Base-by-base conservation (phyloP, 495 filamentous ascomycete species). In the Xylaria venustula region DNA sequence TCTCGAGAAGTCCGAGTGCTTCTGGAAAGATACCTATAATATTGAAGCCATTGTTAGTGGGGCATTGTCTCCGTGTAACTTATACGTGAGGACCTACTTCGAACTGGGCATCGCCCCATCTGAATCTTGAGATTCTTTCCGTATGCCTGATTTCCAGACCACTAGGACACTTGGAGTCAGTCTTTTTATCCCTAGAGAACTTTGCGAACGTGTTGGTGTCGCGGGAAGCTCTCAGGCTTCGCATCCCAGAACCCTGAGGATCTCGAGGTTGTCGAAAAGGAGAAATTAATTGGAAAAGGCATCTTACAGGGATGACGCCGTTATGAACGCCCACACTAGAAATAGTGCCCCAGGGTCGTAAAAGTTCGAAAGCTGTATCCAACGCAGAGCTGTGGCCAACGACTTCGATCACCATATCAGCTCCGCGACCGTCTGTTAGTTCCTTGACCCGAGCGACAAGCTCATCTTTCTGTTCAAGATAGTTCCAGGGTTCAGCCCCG, bases 101-200 rank as follows among this genome's bases (percentile, higher is more conserved):
- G 77, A 8, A 97, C 93, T 3, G 92, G 92, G 73, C 93, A 97
- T 49, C 93, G 81, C n/a, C 92, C 93, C 86, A 96, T 95, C 66
- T 95, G 90, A 19, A 96, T 72, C 55, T 81, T 87, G 55, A 96
- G 59, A 68, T 96, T 97, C 78, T 96, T 96, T 40, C 83, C 83
- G 71, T 96, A 96, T 12, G 88, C 91, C 68, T 95, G 82, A 57
- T 80, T 83, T 3, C 90, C 91, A 41, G 74, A 83, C 88, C 92
- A 93, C 37, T 40, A 15, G 6, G 15, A 11, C 3, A 40, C 37
- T 14, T 90, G 91, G 61, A 93, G 91, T 84, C 89, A 58, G 7
- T 46, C 14, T 8, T 26, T 20, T 67, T 42, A 66, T 40, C 3
- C 37, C 30, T 5, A 11, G 11, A 5, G 30, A 5, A 34, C 5